Percentiles rank a stretch among this genome's conserved stretches.
phyloP scores from a whole-genome alignment of 345 rosid genomes.

The Microthlaspi erraticum region DNA sequence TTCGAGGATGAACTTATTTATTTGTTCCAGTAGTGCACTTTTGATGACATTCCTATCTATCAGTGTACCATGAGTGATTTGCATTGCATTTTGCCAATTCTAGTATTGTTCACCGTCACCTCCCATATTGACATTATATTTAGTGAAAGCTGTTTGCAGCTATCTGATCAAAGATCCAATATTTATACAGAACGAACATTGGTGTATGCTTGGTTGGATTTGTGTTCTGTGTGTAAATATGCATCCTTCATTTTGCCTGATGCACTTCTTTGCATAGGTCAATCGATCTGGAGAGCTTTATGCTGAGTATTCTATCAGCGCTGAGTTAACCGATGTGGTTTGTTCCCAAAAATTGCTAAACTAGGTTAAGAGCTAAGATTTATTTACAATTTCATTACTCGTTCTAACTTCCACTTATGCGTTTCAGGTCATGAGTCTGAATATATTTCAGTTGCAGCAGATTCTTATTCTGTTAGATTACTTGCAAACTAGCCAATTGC shows the following conservation, averaged over 20 bases:
- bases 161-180: neutral
- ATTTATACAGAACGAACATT: conserved; percentile 5
- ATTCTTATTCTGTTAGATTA: conserved; percentile 73
- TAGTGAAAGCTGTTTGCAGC: neutral
- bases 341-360: conserved; percentile 35
- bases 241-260: conserved; percentile 14
- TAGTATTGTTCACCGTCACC: conserved; percentile 7
- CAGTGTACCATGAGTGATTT: conserved; percentile 23
- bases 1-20: conserved; percentile 12
- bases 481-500: conserved; percentile 64
- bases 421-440: conserved; percentile 62
- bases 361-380: conserved; percentile 23
- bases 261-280: conserved; percentile 51
- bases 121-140: too few species aligned
- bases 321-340: conserved; percentile 74
- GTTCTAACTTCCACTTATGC: conserved; percentile 22
- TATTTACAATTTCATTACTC: too few species aligned
- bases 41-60: conserved; percentile 10
- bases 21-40: conserved; percentile 9
- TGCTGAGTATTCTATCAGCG: conserved; percentile 73
- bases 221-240: conserved; percentile 6
- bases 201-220: conserved; percentile 23
- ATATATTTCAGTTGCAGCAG: conserved; percentile 77
- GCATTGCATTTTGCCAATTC: conserved; percentile 10
- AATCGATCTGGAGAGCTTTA: conserved; percentile 75